phyloP scores from a whole-genome alignment of 106 monocot genomes.

The Platanthera zijinensis region DNA sequence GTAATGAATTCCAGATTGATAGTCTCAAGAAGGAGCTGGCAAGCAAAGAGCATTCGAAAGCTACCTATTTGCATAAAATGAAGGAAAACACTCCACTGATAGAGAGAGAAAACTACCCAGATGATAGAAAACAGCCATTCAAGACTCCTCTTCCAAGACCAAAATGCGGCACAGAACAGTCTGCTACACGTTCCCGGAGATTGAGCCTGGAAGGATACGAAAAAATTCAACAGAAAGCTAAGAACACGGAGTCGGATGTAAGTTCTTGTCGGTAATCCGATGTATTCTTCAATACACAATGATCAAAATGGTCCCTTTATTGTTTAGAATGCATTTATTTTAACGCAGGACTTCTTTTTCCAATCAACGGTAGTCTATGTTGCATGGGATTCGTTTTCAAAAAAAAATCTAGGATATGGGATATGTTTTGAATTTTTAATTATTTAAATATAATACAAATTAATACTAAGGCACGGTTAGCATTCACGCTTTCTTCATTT shows the following conservation, averaged over 20 bases:
- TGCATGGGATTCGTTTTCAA: too few relatives aligned
- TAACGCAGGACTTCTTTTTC: too few relatives aligned
- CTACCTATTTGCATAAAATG: slow-evolving; percentile 16
- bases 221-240: slow-evolving; percentile 2
- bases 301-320: too few relatives aligned
- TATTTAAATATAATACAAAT: too few relatives aligned
- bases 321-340: too few relatives aligned
- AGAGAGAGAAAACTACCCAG: slow-evolving; percentile 26
- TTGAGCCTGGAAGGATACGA: slow-evolving; percentile 18
- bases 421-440: too few relatives aligned
- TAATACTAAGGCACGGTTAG: too few relatives aligned
- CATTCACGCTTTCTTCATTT: too few relatives aligned
- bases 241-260: background rate
- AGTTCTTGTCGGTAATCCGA: background rate
- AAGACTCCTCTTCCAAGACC: slow-evolving; percentile 33
- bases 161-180: slow-evolving; percentile 14
- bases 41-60: slow-evolving; percentile 32
- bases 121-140: slow-evolving; percentile 13
- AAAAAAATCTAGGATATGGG: too few relatives aligned
- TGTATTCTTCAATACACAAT: background rate
- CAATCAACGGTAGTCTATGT: too few relatives aligned
- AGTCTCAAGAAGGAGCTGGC: slow-evolving; percentile 49
- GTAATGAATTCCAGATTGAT: slow-evolving; percentile 31
- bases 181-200: slow-evolving; percentile 4
- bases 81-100: slow-evolving; percentile 25